Evolutionary conservation across 176 grass and related monocot genomes (phyloP).

Genomic region (Avena insularis): DNA sequence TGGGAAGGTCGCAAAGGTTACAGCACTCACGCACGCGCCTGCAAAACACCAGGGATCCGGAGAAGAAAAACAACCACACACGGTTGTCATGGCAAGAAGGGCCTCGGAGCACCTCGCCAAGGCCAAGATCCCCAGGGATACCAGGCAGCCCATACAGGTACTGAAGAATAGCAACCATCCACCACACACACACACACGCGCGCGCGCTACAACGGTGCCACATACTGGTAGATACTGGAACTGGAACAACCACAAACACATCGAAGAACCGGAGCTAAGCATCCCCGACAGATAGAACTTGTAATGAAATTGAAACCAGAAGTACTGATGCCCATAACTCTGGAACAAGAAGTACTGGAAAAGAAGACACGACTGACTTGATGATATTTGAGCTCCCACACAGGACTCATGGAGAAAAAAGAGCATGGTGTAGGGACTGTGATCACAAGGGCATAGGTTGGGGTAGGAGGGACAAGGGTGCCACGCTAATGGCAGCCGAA

Average conservation of each 20-base stretch:
- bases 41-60: slow-evolving; percentile 75
- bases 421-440: slow-evolving; percentile 53
- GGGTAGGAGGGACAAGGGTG: slow-evolving; percentile 54
- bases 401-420: slow-evolving; percentile 53
- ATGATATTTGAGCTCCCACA: slow-evolving; percentile 56
- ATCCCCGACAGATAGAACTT: slow-evolving; percentile 9
- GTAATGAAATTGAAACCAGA: slow-evolving; percentile 40
- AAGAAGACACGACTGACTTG: slow-evolving; percentile 39
- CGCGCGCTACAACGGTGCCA: slow-evolving; percentile 25
- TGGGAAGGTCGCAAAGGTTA: slow-evolving; percentile 70
- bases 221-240: slow-evolving; percentile 18
- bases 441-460: slow-evolving; percentile 59
- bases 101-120: slow-evolving; percentile 38
- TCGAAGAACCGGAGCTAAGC: slow-evolving; percentile 13
- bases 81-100: slow-evolving; percentile 69
- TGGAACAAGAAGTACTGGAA: slow-evolving; percentile 49
- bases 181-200: slow-evolving; percentile 17
- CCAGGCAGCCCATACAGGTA: slow-evolving; percentile 65
- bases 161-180: slow-evolving; percentile 68
- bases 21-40: slow-evolving; percentile 64
- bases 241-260: slow-evolving; percentile 40
- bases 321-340: slow-evolving; percentile 26
- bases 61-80: slow-evolving; percentile 78
- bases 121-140: slow-evolving; percentile 55
- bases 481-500: slow-evolving; percentile 48